Evolutionary conservation across 805 yeast species (phyloP), one percentile per base, ranked within the genome.

Genomic region (Cyberlindnera mississippiensis): DNA sequence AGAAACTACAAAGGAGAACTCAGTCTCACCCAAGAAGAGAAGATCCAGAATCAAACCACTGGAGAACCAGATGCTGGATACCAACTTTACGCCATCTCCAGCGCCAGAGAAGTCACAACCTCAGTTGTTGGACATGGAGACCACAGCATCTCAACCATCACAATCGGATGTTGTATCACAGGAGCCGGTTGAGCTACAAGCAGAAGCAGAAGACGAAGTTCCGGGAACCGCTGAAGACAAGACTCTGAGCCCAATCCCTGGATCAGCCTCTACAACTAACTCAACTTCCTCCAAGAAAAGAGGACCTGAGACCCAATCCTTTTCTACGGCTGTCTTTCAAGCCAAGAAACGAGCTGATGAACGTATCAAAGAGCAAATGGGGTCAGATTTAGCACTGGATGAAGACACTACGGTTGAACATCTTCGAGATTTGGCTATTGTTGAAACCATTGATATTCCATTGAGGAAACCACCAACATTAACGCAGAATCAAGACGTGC

Each of bases 361-460:
- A 22, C 45, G 59, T 26, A 36, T 51, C 14, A 41, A 46, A n/a
- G 38, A 47, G 2, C 46, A 52, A 14, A 16, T 49, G 3, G 55
- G 55, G 2, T 11, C 44, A 4, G 47, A 37, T 31, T 44, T 42
- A 12, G 14, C 15, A 19, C 38, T 20, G 12, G 45, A 35, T 3
- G 50, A 49, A 9, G 39, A 37, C 3, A 61, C 55, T 2, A 63
- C 68, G 2, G 53, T 63, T 7, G 57, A 56, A 12, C 43, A 53
- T 15, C 49, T 69, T 11, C 50, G 55, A 11, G 55, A 66, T 37
- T 40, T 70, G 15, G 66, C 68, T 0, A 58, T 69, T 14, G 67
- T 69, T 3, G 72, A 66, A 39, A 46, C 52, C 1, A 42, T 49
- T 6, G 53, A 59, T 2, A 27, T 63, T 6, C 50, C 53, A 14